These are phyloP conservation scores for Theobroma cacao DNA, from an alignment of 345 rosid species.

Conservation along the genomic window DNA sequence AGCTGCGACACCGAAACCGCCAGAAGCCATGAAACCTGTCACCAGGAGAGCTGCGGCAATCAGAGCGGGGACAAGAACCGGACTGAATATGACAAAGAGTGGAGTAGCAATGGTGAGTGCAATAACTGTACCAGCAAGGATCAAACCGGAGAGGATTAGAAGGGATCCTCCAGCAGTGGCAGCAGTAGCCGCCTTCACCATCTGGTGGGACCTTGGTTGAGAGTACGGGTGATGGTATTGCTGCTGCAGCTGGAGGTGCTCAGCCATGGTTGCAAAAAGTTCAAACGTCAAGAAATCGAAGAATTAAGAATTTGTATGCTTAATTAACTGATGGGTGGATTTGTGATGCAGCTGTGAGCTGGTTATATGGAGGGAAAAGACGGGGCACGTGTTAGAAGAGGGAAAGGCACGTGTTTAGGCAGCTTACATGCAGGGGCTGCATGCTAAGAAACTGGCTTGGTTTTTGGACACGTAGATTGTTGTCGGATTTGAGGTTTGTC, in stretches of 20 bases:
- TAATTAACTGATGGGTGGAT: not conserved
- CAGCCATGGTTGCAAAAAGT: constrained; percentile 38
- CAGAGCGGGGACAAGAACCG: constrained; percentile 77
- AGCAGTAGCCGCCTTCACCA: constrained; percentile 79
- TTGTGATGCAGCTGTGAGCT: not conserved
- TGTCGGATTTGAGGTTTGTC: constrained; percentile 17
- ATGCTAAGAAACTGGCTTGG: constrained; percentile 17
- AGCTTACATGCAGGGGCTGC: constrained; percentile 50
- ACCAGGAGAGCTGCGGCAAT: constrained; percentile 44
- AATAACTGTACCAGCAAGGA: constrained; percentile 69
- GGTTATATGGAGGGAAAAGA: constrained; percentile 15
- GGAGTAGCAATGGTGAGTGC: constrained; percentile 77
- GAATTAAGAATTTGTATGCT: not conserved
- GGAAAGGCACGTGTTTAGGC: constrained; percentile 39
- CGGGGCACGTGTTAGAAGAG: constrained; percentile 25
- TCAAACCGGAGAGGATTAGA: constrained; percentile 68
- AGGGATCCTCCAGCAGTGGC: constrained; percentile 81
- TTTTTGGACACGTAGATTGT: constrained; percentile 38
- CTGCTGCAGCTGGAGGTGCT: constrained; percentile 16
- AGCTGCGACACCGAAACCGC: constrained; percentile 81
- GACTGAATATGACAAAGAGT: constrained; percentile 80
- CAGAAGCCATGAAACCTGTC: constrained; percentile 72
- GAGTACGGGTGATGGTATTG: too few relatives aligned
- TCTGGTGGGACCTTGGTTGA: constrained; percentile 48
- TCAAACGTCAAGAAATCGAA: not conserved